A percentile compares a stretch with the other conserved stretches of the same genome.
phyloP scores from a whole-genome alignment of 768 basidiomycete species.

The Mycena vulgaris region DNA sequence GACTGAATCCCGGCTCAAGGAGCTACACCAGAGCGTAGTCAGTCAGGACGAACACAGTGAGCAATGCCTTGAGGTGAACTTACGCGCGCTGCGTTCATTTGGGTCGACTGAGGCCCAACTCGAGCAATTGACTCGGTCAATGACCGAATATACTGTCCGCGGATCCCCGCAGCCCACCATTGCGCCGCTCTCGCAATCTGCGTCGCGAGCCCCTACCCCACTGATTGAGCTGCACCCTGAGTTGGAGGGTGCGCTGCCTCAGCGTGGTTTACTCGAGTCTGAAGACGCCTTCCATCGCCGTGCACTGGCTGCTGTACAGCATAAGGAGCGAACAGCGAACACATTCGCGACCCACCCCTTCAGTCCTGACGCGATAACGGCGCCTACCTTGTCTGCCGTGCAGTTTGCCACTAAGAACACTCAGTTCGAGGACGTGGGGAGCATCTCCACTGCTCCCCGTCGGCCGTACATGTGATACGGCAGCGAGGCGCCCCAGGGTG shows the following conservation, averaged over 20 bases:
- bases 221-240: neutral
- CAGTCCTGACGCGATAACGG: neutral
- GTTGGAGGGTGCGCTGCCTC: neutral
- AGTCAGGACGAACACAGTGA: neutral
- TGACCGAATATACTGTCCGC: neutral
- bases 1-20: neutral
- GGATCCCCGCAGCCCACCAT: neutral
- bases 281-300: neutral
- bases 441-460: neutral
- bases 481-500: too few species aligned
- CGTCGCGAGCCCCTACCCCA: neutral
- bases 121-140: neutral
- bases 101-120: slow-evolving; percentile 11
- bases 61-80: neutral
- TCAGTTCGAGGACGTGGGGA: neutral
- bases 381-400: neutral
- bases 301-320: neutral
- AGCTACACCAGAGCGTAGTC: neutral
- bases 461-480: neutral
- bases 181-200: neutral
- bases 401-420: neutral
- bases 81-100: neutral
- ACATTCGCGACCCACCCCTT: neutral
- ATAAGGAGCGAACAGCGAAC: neutral
- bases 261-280: neutral